A percentile compares a stretch with the other conserved stretches of the same genome.
Conservation (phyloP, 192 early-diverging fungal genomes). For the Coemansia sp. region DNA sequence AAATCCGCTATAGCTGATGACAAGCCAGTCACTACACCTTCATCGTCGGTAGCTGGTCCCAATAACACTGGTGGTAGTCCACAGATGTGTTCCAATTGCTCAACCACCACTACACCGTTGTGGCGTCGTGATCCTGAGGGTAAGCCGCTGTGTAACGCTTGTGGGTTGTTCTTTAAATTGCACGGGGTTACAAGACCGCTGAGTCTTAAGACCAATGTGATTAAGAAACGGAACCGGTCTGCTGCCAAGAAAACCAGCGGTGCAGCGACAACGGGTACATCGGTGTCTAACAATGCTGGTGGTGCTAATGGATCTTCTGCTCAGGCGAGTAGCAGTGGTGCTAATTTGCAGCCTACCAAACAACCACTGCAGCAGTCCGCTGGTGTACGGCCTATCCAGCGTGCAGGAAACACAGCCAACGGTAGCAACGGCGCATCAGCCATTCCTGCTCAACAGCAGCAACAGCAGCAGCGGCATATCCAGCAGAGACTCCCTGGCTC, state of each 20-base stretch:
- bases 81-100: constrained; percentile 76
- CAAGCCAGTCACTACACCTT: not conserved
- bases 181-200: constrained; percentile 94
- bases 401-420: not conserved
- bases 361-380: not conserved
- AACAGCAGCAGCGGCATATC: constrained; percentile 10
- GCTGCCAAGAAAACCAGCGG: constrained; percentile 26
- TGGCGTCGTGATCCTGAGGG: constrained; percentile 93
- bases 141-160: constrained; percentile 95
- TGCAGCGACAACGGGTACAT: not conserved
- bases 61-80: constrained; percentile 13
- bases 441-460: not conserved
- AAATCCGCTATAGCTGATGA: too few species aligned
- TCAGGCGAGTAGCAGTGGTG: not conserved
- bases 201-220: constrained; percentile 89
- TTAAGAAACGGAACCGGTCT: constrained; percentile 90
- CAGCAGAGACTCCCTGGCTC: not conserved
- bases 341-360: not conserved
- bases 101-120: constrained; percentile 86
- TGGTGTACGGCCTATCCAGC: not conserved
- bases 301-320: not conserved
- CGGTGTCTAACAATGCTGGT: not conserved
- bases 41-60: not conserved
- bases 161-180: constrained; percentile 94
- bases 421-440: not conserved